phyloP scores from a whole-genome alignment of 805 yeast species.

The Ogataea salicorniae region DNA sequence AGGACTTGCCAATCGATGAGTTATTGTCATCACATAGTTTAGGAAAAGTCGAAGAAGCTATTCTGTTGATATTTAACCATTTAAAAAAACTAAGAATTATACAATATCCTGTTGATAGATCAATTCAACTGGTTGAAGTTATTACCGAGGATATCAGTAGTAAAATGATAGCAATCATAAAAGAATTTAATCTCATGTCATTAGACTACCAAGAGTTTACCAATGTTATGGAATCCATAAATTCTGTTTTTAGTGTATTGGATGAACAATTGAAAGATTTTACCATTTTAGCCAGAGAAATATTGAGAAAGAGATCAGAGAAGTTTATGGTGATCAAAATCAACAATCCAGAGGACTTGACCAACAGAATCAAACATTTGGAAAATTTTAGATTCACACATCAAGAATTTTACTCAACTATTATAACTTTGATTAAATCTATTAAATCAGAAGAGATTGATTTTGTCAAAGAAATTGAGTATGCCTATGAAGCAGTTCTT shows the following conservation, averaged over 20 bases:
- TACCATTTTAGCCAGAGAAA: conserved; percentile 64
- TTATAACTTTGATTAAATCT: conserved; percentile 5
- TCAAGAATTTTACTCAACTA: conserved; percentile 35
- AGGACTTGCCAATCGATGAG: conserved; percentile 65
- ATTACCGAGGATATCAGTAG: conserved; percentile 52
- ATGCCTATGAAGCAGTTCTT: conserved; percentile 38
- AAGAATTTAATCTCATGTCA: conserved; percentile 38
- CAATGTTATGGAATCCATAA: conserved; percentile 24
- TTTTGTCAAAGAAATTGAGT: conserved; percentile 31
- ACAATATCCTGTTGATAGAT: conserved; percentile 59
- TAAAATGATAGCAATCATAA: conserved; percentile 37
- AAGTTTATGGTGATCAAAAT: conserved; percentile 63
- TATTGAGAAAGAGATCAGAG: conserved; percentile 67
- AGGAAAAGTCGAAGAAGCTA: conserved; percentile 38
- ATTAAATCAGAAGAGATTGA: conserved; percentile 5
- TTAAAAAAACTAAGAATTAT: conserved; percentile 57
- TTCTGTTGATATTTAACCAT: conserved; percentile 50
- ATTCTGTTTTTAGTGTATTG: conserved; percentile 40
- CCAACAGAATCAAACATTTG: conserved; percentile 40
- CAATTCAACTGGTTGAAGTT: conserved; percentile 61
- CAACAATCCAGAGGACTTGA: conserved; percentile 36
- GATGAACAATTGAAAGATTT: conserved; percentile 61
- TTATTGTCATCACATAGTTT: conserved; percentile 45
- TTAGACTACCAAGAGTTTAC: conserved; percentile 38
- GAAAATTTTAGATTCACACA: conserved; percentile 48